A percentile compares a stretch with the other conserved stretches of the same genome.
phyloP scores from a whole-genome alignment of 257 asterid genomes.

The Orobanche coerulescens region DNA sequence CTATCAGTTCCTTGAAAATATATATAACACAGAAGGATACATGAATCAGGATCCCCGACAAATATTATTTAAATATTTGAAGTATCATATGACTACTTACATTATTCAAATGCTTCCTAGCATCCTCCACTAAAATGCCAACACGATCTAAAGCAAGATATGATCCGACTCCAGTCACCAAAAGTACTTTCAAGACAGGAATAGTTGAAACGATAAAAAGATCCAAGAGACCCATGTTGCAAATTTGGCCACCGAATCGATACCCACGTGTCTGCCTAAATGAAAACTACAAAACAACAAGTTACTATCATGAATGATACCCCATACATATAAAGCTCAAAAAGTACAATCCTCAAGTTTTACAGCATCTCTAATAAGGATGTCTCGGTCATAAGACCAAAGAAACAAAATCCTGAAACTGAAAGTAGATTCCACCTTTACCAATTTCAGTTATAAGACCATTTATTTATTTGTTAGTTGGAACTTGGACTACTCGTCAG shows the following conservation, averaged over 20 bases:
- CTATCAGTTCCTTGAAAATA: neutral
- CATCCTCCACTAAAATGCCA: constrained; percentile 58
- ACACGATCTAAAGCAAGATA: constrained; percentile 52
- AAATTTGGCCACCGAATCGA: constrained; percentile 13
- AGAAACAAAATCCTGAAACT: neutral
- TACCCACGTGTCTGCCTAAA: neutral
- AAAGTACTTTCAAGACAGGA: constrained; percentile 74
- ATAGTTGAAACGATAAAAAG: constrained; percentile 64
- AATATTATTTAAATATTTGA: too few species aligned
- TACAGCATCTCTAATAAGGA: neutral
- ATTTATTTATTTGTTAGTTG: neutral
- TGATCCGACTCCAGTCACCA: constrained; percentile 73
- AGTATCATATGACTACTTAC: constrained; percentile 31
- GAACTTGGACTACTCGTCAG: neutral
- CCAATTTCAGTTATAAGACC: neutral
- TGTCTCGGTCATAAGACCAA: neutral
- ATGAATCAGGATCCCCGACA: too few species aligned
- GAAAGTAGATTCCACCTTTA: neutral
- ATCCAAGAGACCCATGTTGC: constrained; percentile 54
- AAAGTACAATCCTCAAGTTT: neutral
- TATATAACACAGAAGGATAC: neutral
- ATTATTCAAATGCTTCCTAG: constrained; percentile 77
- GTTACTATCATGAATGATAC: neutral
- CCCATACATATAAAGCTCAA: constrained; percentile 2
- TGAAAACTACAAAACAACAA: neutral